Percentiles rank a stretch among this genome's conserved stretches.
Conservation (phyloP, 2,329 filamentous ascomycete genomes). For the Neonectria ditissima region DNA sequence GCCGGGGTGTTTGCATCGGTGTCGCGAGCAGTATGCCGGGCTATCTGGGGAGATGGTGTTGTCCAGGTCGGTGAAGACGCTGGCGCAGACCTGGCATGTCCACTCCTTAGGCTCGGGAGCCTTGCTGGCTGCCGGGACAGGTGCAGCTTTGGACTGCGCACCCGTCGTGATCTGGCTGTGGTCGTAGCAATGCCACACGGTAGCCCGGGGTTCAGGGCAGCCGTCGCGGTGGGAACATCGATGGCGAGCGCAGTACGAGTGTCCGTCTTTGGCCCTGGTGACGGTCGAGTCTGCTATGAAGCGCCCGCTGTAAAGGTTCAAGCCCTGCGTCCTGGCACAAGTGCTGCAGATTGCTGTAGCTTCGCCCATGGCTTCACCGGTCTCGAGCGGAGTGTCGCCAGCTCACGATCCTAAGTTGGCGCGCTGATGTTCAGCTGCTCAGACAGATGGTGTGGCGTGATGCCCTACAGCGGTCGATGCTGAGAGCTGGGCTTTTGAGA, state of each 20-base stretch:
- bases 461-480: background rate
- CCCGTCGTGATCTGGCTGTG: background rate
- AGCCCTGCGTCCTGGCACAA: background rate
- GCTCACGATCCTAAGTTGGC: too few species aligned
- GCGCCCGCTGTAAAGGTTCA: background rate
- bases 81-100: background rate
- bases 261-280: background rate
- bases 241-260: conserved; percentile 13
- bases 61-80: background rate
- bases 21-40: background rate
- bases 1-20: background rate
- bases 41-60: background rate
- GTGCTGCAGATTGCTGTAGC: background rate
- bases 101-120: background rate
- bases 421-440: too few species aligned
- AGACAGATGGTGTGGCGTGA: background rate
- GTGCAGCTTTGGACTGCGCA: background rate
- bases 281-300: background rate
- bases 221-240: background rate
- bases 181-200: background rate
- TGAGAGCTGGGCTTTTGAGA: background rate
- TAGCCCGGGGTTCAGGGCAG: background rate
- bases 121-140: background rate
- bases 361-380: background rate
- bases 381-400: background rate